phyloP scores from a whole-genome alignment of 495 filamentous ascomycete species.

The Antarctomyces pellizariae region DNA sequence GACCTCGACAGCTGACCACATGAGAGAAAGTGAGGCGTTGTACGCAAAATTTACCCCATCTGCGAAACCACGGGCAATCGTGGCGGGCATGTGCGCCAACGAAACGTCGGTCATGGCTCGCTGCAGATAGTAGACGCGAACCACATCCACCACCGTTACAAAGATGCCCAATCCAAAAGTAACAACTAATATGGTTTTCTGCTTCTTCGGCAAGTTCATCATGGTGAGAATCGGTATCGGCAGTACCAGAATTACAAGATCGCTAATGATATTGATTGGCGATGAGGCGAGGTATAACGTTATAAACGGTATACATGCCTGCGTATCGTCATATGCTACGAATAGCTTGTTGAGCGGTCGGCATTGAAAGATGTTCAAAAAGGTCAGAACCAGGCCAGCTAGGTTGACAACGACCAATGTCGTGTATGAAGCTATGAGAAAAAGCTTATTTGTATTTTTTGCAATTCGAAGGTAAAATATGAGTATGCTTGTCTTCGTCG shows the following conservation, averaged over 20 bases:
- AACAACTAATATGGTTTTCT: constrained; percentile 63
- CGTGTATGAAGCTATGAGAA: constrained; percentile 11
- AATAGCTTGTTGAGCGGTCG: constrained; percentile 44
- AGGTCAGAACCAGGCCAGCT: constrained; percentile 44
- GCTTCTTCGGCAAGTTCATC: constrained; percentile 60
- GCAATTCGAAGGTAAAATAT: constrained; percentile 23
- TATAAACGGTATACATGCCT: constrained; percentile 7
- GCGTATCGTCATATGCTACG: constrained; percentile 10
- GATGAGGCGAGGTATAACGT: constrained; percentile 11
- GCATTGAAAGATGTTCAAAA: constrained; percentile 82
- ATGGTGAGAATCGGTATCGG: constrained; percentile 65
- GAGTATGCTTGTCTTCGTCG: constrained; percentile 77
- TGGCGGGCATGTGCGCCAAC: constrained; percentile 13
- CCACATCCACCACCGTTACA: constrained; percentile 67
- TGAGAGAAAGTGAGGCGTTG: constrained; percentile 65
- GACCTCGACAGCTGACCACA: constrained; percentile 87
- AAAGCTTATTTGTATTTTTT: constrained; percentile 7
- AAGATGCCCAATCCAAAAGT: constrained; percentile 72
- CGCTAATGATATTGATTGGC: constrained; percentile 12
- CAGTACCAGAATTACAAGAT: constrained; percentile 11
- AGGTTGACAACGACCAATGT: constrained; percentile 8
- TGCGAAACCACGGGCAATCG: constrained; percentile 5
- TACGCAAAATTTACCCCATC: constrained; percentile 21
- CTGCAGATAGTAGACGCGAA: constrained; percentile 76
- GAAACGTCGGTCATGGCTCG: constrained; percentile 24